Percentiles rank a stretch among this genome's conserved stretches.
These are phyloP conservation scores for Croton setiger DNA, from an alignment of 441 rosid genomes.

Conservation along the genomic window DNA sequence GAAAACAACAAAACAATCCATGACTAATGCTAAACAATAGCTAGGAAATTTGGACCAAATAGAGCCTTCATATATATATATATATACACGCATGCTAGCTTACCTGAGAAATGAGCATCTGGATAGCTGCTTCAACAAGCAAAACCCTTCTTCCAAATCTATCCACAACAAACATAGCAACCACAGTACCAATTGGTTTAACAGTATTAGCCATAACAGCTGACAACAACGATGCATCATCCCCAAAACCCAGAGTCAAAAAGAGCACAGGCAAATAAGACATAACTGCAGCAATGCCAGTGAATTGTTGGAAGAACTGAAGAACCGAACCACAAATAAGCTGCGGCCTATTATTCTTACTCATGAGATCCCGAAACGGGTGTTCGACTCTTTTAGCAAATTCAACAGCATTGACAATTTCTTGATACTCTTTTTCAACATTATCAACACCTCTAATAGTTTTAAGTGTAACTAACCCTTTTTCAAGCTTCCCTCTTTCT, in stretches of 20 bases:
- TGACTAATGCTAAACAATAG: background rate
- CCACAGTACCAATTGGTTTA: constrained; percentile 43
- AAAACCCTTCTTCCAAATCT: constrained; percentile 44
- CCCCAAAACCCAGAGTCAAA: constrained; percentile 64
- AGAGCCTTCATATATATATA: too few relatives aligned
- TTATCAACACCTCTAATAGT: constrained; percentile 57
- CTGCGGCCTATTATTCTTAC: constrained; percentile 43
- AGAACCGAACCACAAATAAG: constrained; percentile 44
- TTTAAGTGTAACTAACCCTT: constrained; percentile 36
- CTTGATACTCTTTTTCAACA: constrained; percentile 43
- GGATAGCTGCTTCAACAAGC: constrained; percentile 43
- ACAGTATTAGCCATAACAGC: constrained; percentile 55
- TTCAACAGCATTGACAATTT: constrained; percentile 50
- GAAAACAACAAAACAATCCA: background rate
- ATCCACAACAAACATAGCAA: constrained; percentile 48
- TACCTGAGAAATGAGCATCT: constrained; percentile 57
- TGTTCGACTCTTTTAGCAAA: constrained; percentile 35
- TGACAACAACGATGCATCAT: constrained; percentile 50
- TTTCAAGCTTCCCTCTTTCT: constrained; percentile 49
- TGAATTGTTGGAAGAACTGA: constrained; percentile 77
- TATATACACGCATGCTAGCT: background rate
- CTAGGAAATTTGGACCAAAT: background rate
- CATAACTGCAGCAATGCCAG: constrained; percentile 72
- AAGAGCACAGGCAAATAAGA: constrained; percentile 80
- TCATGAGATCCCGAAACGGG: constrained; percentile 44